These are phyloP conservation scores for Colletotrichum brevisporum DNA, from an alignment of 2,329 filamentous ascomycete species.

Conservation along the genomic window DNA sequence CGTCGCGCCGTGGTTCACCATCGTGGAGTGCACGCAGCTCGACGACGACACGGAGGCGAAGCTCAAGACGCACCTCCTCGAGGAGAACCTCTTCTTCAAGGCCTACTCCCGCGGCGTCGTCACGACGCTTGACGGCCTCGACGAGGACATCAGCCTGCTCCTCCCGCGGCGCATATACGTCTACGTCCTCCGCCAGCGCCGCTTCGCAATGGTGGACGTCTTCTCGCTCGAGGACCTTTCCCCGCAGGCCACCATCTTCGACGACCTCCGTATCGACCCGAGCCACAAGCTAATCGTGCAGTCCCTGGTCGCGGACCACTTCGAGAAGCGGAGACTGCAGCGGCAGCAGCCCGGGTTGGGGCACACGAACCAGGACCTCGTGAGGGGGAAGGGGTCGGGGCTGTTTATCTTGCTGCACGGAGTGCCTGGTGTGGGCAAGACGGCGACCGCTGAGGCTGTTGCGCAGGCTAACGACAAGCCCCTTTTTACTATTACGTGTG, in stretches of 20 bases:
- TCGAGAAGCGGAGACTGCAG: neutral
- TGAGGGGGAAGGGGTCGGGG: slow-evolving; percentile 20
- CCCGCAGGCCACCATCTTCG: neutral
- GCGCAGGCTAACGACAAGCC: slow-evolving; percentile 15
- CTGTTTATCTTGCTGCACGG: slow-evolving; percentile 32
- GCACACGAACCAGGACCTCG: slow-evolving; percentile 14
- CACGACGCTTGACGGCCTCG: neutral
- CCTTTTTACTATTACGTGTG: slow-evolving; percentile 42
- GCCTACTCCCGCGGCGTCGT: neutral
- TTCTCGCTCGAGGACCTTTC: neutral
- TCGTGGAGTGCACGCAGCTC: neutral
- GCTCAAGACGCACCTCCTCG: neutral
- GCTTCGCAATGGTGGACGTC: neutral
- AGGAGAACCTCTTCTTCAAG: neutral
- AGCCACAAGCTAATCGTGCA: neutral
- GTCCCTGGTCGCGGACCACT: neutral
- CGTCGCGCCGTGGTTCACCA: neutral
- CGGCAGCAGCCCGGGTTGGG: neutral
- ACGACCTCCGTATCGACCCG: neutral
- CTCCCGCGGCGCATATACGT: neutral
- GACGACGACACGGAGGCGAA: neutral
- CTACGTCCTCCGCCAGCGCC: neutral
- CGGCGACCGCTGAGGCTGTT: slow-evolving; percentile 27
- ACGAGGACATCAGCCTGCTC: neutral
- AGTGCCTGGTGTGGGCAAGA: slow-evolving; percentile 28